phyloP scores from a whole-genome alignment of 305 asterid genomes.

The Lippia alba region DNA sequence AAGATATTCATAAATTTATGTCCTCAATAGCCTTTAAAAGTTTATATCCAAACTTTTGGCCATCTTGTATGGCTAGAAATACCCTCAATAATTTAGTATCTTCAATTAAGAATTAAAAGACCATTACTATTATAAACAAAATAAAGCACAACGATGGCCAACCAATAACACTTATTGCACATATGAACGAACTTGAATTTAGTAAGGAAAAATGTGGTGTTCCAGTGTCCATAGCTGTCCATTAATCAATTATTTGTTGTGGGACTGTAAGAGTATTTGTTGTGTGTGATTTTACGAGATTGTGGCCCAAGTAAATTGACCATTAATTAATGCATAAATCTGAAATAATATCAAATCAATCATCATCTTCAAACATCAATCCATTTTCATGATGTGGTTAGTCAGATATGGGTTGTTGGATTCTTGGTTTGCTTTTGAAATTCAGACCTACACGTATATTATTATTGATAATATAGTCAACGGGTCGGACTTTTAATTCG shows the following conservation, averaged over 20 bases:
- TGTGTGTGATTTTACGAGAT: not conserved
- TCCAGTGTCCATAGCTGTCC: slow-evolving; percentile 33
- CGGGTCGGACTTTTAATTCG: slow-evolving; percentile 29
- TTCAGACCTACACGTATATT: not conserved
- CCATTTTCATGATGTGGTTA: slow-evolving; percentile 36
- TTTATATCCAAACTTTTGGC: too few relatives aligned
- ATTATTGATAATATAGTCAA: slow-evolving; percentile 15
- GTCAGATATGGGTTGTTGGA: slow-evolving; percentile 52
- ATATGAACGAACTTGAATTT: too few relatives aligned
- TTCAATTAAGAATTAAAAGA: too few relatives aligned
- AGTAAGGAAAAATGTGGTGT: slow-evolving; percentile 15
- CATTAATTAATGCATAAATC: slow-evolving; percentile 15
- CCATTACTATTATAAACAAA: too few relatives aligned
- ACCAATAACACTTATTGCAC: too few relatives aligned
- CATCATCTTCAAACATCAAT: too few relatives aligned
- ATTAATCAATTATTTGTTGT: not conserved
- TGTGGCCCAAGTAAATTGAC: slow-evolving; percentile 35
- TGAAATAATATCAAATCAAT: slow-evolving; percentile 37
- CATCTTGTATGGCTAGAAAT: too few relatives aligned
- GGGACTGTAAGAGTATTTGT: too few relatives aligned
- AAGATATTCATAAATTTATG: too few relatives aligned
- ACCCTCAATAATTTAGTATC: too few relatives aligned
- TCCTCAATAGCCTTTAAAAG: too few relatives aligned
- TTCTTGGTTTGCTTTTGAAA: slow-evolving; percentile 43
- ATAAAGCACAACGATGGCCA: too few relatives aligned